These are phyloP conservation scores for Abrus pulchellus DNA, from an alignment of 306 rosid genomes.

Conservation along the genomic window DNA sequence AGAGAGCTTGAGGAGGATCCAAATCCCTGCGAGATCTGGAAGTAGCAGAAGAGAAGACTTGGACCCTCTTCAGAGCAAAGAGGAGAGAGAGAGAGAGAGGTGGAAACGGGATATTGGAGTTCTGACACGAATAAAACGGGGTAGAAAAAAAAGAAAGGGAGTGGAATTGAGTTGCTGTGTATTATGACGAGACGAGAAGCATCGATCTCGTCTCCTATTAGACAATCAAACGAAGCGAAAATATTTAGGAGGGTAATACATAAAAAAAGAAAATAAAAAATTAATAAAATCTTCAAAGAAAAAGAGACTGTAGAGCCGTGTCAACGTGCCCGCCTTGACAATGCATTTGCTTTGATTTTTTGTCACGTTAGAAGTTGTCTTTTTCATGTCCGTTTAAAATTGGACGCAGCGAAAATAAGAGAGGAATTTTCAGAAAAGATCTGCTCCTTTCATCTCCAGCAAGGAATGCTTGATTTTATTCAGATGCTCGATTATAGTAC, in stretches of 20 bases:
- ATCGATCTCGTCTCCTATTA: constrained; percentile 23
- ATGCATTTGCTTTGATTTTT: neutral
- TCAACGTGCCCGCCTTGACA: neutral
- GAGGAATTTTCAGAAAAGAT: neutral
- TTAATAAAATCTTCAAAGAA: neutral
- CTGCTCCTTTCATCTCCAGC: neutral
- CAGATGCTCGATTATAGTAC: neutral
- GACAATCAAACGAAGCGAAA: neutral
- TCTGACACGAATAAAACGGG: constrained; percentile 42
- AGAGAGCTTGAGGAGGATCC: constrained; percentile 49
- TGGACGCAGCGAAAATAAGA: neutral
- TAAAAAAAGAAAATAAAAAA: neutral
- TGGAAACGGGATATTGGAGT: constrained; percentile 28
- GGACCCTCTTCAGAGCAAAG: constrained; percentile 55
- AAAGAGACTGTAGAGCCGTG: constrained; percentile 18
- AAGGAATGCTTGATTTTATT: neutral
- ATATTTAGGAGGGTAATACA: constrained; percentile 11
- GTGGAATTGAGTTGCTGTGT: constrained; percentile 4
- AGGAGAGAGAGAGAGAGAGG: constrained; percentile 43
- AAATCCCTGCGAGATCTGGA: constrained; percentile 71
- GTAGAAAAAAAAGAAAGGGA: neutral
- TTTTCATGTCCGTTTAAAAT: constrained; percentile 11
- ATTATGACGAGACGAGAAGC: constrained; percentile 15
- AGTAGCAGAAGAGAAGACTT: constrained; percentile 52
- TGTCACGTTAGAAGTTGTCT: constrained; percentile 16